Evolutionary conservation across 139 green algal species (phyloP), one percentile per base, ranked within the genome.

Genomic region (Picocystis salinarum): DNA sequence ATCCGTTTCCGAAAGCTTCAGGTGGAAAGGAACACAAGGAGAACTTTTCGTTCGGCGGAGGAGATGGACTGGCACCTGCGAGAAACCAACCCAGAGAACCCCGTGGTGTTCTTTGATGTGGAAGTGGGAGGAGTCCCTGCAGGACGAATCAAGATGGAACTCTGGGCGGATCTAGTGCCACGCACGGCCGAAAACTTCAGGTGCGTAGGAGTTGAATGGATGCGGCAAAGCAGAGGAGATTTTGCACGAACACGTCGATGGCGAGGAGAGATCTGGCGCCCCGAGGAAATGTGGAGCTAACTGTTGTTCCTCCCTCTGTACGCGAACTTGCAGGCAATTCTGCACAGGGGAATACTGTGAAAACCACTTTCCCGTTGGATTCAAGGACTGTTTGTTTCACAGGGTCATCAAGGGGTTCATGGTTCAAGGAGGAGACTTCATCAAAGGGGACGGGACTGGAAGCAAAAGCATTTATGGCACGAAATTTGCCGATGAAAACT

Each of bases 391-490:
- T 45, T 36, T 52, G 3, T 95, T 97, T 53, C 87, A 97, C 51
- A 54, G 87, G n/a, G 59, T 95, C 5, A 97, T 97, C 64, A 91
- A 88, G 50, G 76, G 75, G 17, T 91, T 91, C 60, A 93, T 95
- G 82, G 67, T 92, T 10, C 83, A 95, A 49, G 79, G 78, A 0
- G 82, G 83, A 0, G 82, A 94, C 50, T 92, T 93, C 48, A n/a
- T 90, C 3, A 88, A 91, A 68, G 76, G 80, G 2, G 80, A 93
- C 59, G 88, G 88, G 46, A 97, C 82, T 7, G 88, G 88, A 0
- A 80, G 57, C 33, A 42, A 88, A 2, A 81, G 62, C 53, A 99
- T 99, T 33, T 96, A 99, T 49, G 88, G 89, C 27, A 81, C 40
- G 28, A 69, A 71, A 9, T 96, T 91, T 67, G 69, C 70, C 19